Evolutionary conservation across 345 rosid species (phyloP).

Genomic region (Erodium maritimum): DNA sequence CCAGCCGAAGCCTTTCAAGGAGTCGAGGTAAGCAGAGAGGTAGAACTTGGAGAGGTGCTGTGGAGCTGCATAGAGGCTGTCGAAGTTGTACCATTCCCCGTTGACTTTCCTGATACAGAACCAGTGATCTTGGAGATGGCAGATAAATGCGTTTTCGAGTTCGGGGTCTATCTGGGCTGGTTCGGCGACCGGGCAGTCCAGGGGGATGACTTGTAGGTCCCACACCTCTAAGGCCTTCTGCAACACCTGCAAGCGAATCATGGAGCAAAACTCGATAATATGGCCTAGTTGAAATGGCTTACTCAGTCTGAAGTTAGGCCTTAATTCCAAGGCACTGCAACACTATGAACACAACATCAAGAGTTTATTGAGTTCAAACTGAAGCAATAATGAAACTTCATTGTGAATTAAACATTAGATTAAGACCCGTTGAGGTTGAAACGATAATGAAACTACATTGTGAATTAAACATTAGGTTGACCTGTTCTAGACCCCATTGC

Average conservation of each 20-base stretch:
- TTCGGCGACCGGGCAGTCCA: conserved; percentile 77
- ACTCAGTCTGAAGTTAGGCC: no score
- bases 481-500: no score
- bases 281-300: no score
- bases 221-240: conserved; percentile 90
- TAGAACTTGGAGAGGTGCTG: conserved; percentile 81
- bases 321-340: no score
- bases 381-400: no score
- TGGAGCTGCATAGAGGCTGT: conserved; percentile 84
- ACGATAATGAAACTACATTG: no score
- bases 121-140: conserved; percentile 95
- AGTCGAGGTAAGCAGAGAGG: conserved; percentile 75
- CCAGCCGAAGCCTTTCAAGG: conserved; percentile 84
- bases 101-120: conserved; percentile 82
- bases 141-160: conserved; percentile 72
- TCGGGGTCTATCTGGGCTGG: conserved; percentile 90
- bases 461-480: no score
- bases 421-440: no score
- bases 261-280: no score
- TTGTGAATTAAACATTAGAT: no score
- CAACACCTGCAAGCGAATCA: conserved; percentile 79
- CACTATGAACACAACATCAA: no score
- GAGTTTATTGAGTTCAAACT: no score
- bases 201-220: conserved; percentile 80
- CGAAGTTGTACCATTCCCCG: conserved; percentile 91